These are phyloP conservation scores for Solanum lycopersicoides DNA, from an alignment of 257 asterid genomes.

Conservation along the genomic window DNA sequence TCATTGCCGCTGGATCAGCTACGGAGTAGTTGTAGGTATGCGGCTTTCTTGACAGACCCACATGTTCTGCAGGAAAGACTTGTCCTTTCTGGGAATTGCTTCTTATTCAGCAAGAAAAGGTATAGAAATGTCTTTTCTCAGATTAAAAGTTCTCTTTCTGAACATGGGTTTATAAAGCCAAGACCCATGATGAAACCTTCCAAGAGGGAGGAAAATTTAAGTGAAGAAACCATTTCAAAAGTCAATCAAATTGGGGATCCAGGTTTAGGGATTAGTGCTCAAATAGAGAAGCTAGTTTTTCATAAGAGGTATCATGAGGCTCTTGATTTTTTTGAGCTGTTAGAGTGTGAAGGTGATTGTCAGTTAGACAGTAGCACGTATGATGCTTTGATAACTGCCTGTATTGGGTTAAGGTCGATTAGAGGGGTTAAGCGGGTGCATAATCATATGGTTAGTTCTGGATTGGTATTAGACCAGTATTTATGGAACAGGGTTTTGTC, in stretches of 20 bases:
- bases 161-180: conserved; percentile 40
- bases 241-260: conserved; percentile 11
- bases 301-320: conserved; percentile 58
- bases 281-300: conserved; percentile 61
- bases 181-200: conserved; percentile 17
- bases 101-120: conserved; percentile 13
- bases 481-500: conserved; percentile 60
- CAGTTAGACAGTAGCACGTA: conserved; percentile 37
- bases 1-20: conserved; percentile 48
- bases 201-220: conserved; percentile 8
- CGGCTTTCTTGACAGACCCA: conserved; percentile 27
- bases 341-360: conserved; percentile 30
- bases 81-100: conserved; percentile 7
- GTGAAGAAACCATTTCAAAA: conserved; percentile 8
- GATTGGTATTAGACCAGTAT: conserved; percentile 49
- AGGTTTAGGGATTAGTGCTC: conserved; percentile 35
- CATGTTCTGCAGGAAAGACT: conserved; percentile 11
- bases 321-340: conserved; percentile 64
- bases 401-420: conserved; percentile 61
- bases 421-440: conserved; percentile 66
- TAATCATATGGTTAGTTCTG: conserved; percentile 25
- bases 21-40: conserved; percentile 27
- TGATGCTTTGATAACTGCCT: conserved; percentile 61
- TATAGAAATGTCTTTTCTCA: conserved; percentile 8
- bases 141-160: conserved; percentile 36